Base-by-base conservation (phyloP, 179 eudicot species). In the Silene coronaria region DNA sequence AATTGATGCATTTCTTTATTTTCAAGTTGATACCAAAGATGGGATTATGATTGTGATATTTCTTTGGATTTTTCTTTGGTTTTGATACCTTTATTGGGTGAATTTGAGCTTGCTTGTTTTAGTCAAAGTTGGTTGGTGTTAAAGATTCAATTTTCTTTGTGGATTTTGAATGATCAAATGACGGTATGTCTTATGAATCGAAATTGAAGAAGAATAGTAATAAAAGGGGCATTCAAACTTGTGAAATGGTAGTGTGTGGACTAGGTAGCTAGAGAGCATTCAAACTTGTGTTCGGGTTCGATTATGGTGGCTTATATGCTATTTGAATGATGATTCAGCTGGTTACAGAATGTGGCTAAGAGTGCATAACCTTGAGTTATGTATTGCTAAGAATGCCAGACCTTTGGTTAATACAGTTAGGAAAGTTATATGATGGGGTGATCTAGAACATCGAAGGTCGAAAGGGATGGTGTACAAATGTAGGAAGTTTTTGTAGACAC, bases 11-110 rank as follows among this genome's bases (percentile, higher is more conserved):
- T 65, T 77, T 77, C 27, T 10, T 10, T 21, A 34, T 38, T 14
- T 57, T 55, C 12, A 11, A 67, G 80, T 34, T 73, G 22, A 38
- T 72, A 27, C 69, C 51, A 69, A 60, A 67, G 71, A 28, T 67
- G 77, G 77, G 70, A 53, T 53, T 17, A 1, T 16, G 58, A 68
- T 62, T 24, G 23, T 60, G 75, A 74, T 51, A 46, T 32, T 10
- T 67, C 72, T 14, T 63, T 71, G 67, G 59, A 65, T 46, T 57
- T 57, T 60, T 4, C n/a, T 36, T 67, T 14, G 16, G 55, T 53
- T 72, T 11, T 68, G 63, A 42, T 42, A 42, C 53, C 46, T 32
- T 65, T 23, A 23, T 55, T 67, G 3, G 74, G 71, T 36, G 28
- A n/a, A 38, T 45, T 55, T 14, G n/a, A 58, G 67, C 10, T 42